Conservation (phyloP, 1,284 basidiomycete genomes). For the Anthracocystis walkeri region DNA sequence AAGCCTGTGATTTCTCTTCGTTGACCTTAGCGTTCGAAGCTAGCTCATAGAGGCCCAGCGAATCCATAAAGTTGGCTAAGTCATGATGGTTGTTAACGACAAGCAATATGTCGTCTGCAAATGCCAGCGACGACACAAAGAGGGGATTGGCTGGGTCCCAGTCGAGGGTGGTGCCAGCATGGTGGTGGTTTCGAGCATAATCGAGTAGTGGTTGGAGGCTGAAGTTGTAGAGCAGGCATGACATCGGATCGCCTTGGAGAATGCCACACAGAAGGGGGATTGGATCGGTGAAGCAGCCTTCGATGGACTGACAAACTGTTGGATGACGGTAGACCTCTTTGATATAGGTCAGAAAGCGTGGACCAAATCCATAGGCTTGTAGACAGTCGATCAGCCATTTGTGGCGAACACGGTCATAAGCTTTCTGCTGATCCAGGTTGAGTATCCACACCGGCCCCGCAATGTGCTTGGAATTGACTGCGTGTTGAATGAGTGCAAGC, state of each 20-base stretch:
- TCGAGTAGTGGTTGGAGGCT: neutral
- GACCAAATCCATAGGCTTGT: neutral
- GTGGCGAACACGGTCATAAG: neutral
- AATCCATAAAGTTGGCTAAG: neutral
- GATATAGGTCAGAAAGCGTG: neutral
- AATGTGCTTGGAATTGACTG: neutral
- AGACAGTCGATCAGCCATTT: neutral
- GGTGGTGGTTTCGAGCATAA: neutral
- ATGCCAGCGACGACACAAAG: neutral
- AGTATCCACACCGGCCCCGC: neutral
- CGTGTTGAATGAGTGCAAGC: neutral
- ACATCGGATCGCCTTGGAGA: neutral
- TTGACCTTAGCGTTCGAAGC: neutral
- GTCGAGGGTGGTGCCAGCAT: neutral
- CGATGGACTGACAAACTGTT: neutral
- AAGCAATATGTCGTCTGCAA: neutral
- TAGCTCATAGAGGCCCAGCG: neutral
- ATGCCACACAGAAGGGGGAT: neutral
- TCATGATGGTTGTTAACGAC: neutral
- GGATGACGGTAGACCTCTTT: neutral
- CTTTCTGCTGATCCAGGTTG: neutral
- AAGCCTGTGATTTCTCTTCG: neutral
- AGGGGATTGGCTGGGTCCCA: neutral
- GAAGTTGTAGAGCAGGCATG: neutral
- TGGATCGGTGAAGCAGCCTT: neutral